Base-by-base conservation (phyloP, 2,329 filamentous ascomycete genomes). In the Trichoderma sp. region DNA sequence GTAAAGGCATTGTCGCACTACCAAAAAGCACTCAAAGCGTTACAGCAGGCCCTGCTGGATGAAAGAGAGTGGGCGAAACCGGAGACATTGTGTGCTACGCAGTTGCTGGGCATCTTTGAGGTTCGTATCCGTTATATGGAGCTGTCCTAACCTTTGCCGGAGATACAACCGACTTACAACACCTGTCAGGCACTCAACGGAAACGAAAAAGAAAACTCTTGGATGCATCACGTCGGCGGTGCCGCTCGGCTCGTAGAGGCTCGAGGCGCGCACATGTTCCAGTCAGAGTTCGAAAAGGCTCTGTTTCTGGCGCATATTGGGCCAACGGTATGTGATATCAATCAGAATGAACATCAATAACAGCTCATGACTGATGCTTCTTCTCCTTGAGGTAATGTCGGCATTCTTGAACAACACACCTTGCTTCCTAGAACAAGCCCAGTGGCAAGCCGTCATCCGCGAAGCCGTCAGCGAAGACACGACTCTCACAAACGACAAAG, bases 271-370 rank as follows among this genome's bases (percentile, higher is more conserved):
- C 50, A 63, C 28, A 63, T 63, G 60, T 63, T 63, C 19, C 34
- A 63, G 43, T 45, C 60, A 10, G 60, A 55, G 19, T 63, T 63
- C 52, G 60, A 63, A 19, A 63, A 47, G 41, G 41, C 60, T 9
- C 43, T 63, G 14, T 63, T 63, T 41, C 17, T 63, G 19, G 41
- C 60, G 10, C 60, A 63, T 39, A 63, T 63, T 47, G 60, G 60
- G 2, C 60, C 60, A 47, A 63, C 60, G 7, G 60, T 63, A 63
- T 39, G 41, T 19, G 34, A 2, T 19, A 9, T 26, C 19, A 44
- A 3, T 9, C 30, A 21, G 24, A n/a, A 19, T 14, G 47, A 39
- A 0, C 17, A 19, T 9, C 5, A 39, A 19, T 30, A n/a, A 19
- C 7, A 39, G 17, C 7, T 41, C 30, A n/a, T 24, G 30, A 5